Evolutionary conservation across 2,329 filamentous ascomycete genomes (phyloP), one percentile per base, ranked within the genome.

Genomic region (Aspergillus viridinutans): DNA sequence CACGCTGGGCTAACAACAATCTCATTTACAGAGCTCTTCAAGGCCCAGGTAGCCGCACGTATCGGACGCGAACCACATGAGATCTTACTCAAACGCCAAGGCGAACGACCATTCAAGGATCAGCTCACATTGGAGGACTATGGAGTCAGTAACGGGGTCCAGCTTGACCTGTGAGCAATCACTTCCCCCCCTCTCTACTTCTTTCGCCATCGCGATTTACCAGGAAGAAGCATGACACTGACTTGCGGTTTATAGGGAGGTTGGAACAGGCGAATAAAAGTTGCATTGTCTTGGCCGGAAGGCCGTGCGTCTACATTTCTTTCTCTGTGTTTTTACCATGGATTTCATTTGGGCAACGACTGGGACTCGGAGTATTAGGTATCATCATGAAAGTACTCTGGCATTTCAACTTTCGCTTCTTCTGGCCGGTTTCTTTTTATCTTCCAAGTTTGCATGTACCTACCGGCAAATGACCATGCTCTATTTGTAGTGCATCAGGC

Each of bases 41-140:
- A 97, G 77, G 87, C 92, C 49, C 88, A 95, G 81, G 92, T 97
- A 25, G 92, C 92, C 4, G 90, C 90, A 43, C 85, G 89, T 61
- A 95, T 97, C 67, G 93, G 93, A 1, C 85, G 93, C 38, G 88
- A 95, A 65, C 89, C 92, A 48, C 90, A 93, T 69, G 91, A 97
- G 77, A 96, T 97, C 62, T 81, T 97, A 76, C 76, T 97, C 58
- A 94, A 95, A 80, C 82, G 93, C 64, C 93, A 97, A 76, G 90
- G 92, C 12, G 91, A 97, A 77, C 78, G 92, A 62, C 92, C 93
- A 25, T 97, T 97, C 74, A 97, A 96, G 79, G 92, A 97, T 71
- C 84, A 88, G 66, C 81, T 97, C 59, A 92, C 86, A 35, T 74
- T 97, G 65, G 90, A 90, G 68, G 93, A 97, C 76, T 97, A 97